Base-by-base conservation (phyloP, 768 basidiomycete genomes). In the Megacollybia marginata region DNA sequence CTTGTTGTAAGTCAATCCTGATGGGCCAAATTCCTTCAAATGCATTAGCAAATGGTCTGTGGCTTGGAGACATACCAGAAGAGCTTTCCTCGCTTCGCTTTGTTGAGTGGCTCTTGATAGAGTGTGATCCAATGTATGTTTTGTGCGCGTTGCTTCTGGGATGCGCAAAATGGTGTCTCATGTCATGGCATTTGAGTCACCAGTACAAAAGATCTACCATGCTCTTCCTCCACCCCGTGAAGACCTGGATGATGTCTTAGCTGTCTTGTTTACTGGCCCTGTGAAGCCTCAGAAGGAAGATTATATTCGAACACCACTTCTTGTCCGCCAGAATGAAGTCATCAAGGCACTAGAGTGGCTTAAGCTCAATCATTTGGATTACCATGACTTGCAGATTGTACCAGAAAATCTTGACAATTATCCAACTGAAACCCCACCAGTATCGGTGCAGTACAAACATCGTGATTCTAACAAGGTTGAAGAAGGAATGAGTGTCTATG, bases 301-400 rank as follows among this genome's bases (percentile, higher is more conserved):
- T 31, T 36, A 46, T n/a, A 13, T 8, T 2, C 10, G 34, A n/a
- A 47, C 42, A 32, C 49, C 49, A 2, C 44, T 50, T 33, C 46
- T 50, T 28, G 49, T 72, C 0, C 44, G 66, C 5, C 13, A 55
- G 3, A 52, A 59, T 1, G 51, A 42, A n/a, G 63, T 69, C 0
- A 13, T 23, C 1, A 18, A 46, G 1, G 68, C 69, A 0, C 45
- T 71, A 1, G 53, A 66, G 15, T 70, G 68, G 68, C 52, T 70
- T 0, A 63, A 57, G 16, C 48, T 64, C 2, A 70, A 69, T 48
- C 65, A 70, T 49, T 8, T 31, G 2, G 64, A 61, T 48, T 70
- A 70, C 48, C 33, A 38, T 19, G 62, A 69, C 51, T 6, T 70
- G 1, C 48, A 57, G 4, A 64, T 70, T 42, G 60, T 63, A 3